phyloP scores from a whole-genome alignment of 148 eudicot genomes.

The Spergularia marina region DNA sequence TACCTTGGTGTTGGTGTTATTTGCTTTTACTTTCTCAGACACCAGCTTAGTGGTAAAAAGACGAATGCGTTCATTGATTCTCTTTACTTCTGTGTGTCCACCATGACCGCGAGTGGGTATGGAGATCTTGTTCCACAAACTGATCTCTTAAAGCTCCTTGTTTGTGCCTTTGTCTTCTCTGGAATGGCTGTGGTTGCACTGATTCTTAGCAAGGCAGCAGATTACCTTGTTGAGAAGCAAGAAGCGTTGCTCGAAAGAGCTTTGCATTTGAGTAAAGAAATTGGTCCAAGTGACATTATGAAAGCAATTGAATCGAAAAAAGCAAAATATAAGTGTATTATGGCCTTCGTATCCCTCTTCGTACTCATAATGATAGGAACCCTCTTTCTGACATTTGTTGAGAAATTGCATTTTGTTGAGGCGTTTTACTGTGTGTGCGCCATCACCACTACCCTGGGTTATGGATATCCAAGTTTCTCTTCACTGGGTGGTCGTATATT shows the following conservation, averaged over 20 bases:
- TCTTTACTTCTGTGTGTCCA: conserved; percentile 70
- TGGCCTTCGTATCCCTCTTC: conserved; percentile 32
- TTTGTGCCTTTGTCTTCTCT: conserved; percentile 68
- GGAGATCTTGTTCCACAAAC: conserved; percentile 73
- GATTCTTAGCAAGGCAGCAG: conserved; percentile 61
- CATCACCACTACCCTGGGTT: conserved; percentile 73
- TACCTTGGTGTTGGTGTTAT: conserved; percentile 46
- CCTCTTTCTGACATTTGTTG: conserved; percentile 47
- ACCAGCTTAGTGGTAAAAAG: conserved; percentile 56
- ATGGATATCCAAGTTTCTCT: conserved; percentile 73
- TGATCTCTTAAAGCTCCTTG: conserved; percentile 50
- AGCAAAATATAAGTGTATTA: conserved; percentile 45
- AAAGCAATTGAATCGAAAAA: conserved; percentile 48
- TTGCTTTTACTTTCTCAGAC: conserved; percentile 47
- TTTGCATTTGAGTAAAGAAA: conserved; percentile 34
- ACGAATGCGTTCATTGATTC: conserved; percentile 67
- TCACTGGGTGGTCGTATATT: conserved; percentile 63
- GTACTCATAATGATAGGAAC: conserved; percentile 53
- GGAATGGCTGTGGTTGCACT: conserved; percentile 66
- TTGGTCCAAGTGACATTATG: conserved; percentile 34
- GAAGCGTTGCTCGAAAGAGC: conserved; percentile 51
- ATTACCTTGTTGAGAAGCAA: conserved; percentile 75
- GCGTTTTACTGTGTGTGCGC: conserved; percentile 81
- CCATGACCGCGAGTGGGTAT: conserved; percentile 84
- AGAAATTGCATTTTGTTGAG: conserved; percentile 52